Evolutionary conservation across 306 rosid genomes (phyloP).

Genomic region (Albizia julibrissin): DNA sequence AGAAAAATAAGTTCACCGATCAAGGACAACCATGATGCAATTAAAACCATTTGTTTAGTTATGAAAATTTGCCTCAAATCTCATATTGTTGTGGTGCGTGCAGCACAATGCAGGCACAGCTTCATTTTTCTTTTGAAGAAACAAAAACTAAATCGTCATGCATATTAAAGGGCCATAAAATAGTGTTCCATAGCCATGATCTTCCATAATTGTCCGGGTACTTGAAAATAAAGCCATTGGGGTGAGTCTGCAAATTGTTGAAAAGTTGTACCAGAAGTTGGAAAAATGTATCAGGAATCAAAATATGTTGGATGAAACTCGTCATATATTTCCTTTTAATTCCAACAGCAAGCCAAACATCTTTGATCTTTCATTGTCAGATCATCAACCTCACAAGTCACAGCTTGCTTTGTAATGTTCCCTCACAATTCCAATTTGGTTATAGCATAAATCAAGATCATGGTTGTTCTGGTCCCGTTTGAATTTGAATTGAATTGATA

Average conservation of each 20-base stretch:
- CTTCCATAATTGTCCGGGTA: not conserved
- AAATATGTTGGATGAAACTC: not conserved
- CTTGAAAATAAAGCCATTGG: not conserved
- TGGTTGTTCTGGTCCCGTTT: not conserved
- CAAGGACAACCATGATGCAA: conserved; percentile 12
- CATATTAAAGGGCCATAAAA: not conserved
- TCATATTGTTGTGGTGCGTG: not conserved
- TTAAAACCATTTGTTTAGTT: not conserved
- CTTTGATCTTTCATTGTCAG: not conserved
- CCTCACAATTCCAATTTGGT: not conserved
- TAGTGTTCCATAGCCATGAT: not conserved
- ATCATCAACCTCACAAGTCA: not conserved
- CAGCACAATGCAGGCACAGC: not conserved
- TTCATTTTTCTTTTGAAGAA: not conserved
- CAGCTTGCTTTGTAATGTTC: not conserved
- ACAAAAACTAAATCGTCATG: conserved; percentile 2
- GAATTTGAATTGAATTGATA: not conserved
- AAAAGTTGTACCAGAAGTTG: not conserved
- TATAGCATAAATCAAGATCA: not conserved
- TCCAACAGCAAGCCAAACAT: not conserved
- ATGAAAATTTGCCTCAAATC: not conserved
- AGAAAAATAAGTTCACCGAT: conserved; percentile 23
- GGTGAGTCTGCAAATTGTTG: conserved; percentile 1
- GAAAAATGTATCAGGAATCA: not conserved
- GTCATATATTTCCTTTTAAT: not conserved